A percentile compares a stretch with the other conserved stretches of the same genome.
These are phyloP conservation scores for Termitomyces sp. DNA, from an alignment of 768 basidiomycete species.

Conservation along the genomic window DNA sequence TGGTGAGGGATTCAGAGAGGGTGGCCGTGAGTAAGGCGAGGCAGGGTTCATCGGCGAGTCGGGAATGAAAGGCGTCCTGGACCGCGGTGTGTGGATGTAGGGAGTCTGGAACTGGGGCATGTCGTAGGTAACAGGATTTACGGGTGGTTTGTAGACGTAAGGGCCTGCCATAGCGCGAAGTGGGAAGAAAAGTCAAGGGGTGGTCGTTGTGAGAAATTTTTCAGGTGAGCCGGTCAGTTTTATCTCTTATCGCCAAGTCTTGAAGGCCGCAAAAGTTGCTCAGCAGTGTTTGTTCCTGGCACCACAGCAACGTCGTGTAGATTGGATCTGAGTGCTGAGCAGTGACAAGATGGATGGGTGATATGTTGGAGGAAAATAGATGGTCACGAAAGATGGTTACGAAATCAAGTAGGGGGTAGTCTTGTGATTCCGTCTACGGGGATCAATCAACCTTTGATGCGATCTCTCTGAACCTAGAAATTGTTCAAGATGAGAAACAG, in stretches of 20 bases:
- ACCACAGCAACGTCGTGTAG: background rate
- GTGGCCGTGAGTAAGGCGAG: conserved; percentile 7
- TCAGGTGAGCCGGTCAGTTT: background rate
- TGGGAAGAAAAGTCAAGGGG: background rate
- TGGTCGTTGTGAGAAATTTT: background rate
- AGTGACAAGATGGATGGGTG: background rate
- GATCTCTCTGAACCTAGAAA: background rate
- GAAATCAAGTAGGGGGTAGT: background rate
- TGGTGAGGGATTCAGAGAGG: conserved; percentile 4
- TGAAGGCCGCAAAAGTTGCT: background rate
- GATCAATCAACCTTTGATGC: background rate
- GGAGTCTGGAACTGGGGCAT: conserved; percentile 2
- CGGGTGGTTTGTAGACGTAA: conserved; percentile 6
- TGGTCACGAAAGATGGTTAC: too few species aligned
- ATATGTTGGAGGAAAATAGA: background rate
- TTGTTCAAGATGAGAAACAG: background rate
- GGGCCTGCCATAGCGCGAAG: conserved; percentile 3
- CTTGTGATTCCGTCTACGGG: background rate
- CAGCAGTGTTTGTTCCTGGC: background rate
- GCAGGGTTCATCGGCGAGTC: conserved; percentile 1
- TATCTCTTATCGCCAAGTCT: background rate
- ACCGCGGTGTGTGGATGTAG: background rate
- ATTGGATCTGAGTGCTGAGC: background rate
- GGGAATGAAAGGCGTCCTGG: conserved; percentile 10
- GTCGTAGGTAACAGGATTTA: background rate